phyloP scores from a whole-genome alignment of 495 filamentous ascomycete genomes.

The Hypoxylon perforatum region DNA sequence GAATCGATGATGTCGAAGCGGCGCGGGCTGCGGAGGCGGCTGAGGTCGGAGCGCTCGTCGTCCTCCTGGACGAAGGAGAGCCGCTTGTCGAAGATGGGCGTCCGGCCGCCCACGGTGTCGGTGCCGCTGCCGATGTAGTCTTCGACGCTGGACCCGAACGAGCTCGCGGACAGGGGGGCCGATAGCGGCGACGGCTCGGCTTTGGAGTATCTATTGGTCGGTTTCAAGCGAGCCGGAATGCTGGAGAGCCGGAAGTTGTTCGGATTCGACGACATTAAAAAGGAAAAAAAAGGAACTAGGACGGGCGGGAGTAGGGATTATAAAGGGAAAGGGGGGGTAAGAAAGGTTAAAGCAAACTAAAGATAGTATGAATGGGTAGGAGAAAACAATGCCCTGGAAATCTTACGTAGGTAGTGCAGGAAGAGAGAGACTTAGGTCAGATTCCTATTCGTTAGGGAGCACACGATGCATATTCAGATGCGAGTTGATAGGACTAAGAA shows the following conservation, averaged over 20 bases:
- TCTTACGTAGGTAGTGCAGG: slow-evolving; percentile 3
- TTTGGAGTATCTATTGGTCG: slow-evolving; percentile 32
- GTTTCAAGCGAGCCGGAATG: slow-evolving; percentile 37
- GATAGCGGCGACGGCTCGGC: slow-evolving; percentile 33
- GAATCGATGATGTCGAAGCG: slow-evolving; percentile 29
- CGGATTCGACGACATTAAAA: slow-evolving; percentile 18
- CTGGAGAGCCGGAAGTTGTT: slow-evolving; percentile 40
- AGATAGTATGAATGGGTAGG: slow-evolving; percentile 10
- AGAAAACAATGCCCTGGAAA: neutral
- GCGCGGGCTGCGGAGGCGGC: slow-evolving; percentile 20
- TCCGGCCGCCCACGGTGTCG: slow-evolving; percentile 41
- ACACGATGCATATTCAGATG: slow-evolving; percentile 23
- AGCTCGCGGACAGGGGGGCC: slow-evolving; percentile 33
- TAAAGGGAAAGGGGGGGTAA: neutral
- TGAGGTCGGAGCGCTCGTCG: slow-evolving; percentile 35
- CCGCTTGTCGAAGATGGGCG: slow-evolving; percentile 28
- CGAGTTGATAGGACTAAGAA: slow-evolving; percentile 26
- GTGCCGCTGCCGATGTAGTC: slow-evolving; percentile 43
- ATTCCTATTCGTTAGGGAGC: slow-evolving; percentile 24
- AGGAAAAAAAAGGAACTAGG: slow-evolving; percentile 3
- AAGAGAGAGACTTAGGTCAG: slow-evolving; percentile 34
- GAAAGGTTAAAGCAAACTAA: neutral
- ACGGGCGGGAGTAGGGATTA: neutral
- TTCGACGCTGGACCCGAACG: slow-evolving; percentile 38
- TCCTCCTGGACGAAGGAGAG: slow-evolving; percentile 38